A percentile compares a stretch with the other conserved stretches of the same genome.
Evolutionary conservation across 176 grass and related monocot genomes (phyloP).

Genomic region (Dendrocalamus sinicus): DNA sequence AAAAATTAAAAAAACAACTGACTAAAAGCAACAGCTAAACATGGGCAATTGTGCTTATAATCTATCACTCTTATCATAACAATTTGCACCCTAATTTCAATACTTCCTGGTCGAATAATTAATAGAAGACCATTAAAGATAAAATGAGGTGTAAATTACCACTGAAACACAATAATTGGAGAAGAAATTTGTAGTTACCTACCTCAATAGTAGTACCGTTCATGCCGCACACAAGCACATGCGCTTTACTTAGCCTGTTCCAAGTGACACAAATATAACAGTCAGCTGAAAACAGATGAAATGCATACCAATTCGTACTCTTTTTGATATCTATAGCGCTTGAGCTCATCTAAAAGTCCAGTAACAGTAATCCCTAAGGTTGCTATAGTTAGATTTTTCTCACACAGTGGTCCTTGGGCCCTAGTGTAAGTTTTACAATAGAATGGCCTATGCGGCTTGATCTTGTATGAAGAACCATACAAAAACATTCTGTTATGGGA

Average conservation of each 20-base stretch:
- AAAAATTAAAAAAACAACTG: neutral
- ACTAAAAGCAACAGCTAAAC: neutral
- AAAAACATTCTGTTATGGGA: no score
- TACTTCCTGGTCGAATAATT: neutral
- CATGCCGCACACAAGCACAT: slow-evolving; percentile 82
- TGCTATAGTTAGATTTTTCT: neutral
- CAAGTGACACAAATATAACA: slow-evolving; percentile 9
- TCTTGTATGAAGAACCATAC: neutral
- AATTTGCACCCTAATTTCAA: neutral
- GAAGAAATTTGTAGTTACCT: slow-evolving; percentile 41
- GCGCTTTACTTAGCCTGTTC: slow-evolving; percentile 83
- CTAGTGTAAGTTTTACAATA: slow-evolving; percentile 7
- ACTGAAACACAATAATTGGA: neutral
- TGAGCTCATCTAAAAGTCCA: neutral
- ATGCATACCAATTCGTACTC: slow-evolving; percentile 14
- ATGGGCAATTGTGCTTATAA: neutral
- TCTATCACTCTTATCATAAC: neutral
- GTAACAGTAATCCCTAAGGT: neutral
- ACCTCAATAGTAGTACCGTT: slow-evolving; percentile 87
- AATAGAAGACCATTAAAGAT: neutral
- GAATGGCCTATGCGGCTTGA: neutral
- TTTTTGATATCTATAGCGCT: neutral
- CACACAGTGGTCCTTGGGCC: neutral
- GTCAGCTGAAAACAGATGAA: neutral
- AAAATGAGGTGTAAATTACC: neutral